Conservation (phyloP, 2,329 filamentous ascomycete genomes). For the Fusarium protoensiforme region DNA sequence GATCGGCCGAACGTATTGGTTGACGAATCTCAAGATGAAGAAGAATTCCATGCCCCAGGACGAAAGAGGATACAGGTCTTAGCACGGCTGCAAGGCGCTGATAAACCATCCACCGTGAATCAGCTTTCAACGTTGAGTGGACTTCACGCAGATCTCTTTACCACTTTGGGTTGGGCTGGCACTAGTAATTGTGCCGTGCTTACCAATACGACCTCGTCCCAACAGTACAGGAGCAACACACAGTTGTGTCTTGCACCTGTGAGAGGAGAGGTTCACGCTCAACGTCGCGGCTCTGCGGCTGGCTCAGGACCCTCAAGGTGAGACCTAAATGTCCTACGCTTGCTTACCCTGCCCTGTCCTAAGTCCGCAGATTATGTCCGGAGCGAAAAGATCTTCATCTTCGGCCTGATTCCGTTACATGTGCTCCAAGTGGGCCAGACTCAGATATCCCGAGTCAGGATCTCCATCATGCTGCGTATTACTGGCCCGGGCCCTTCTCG, state of each 20-base stretch:
- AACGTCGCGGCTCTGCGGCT: not conserved
- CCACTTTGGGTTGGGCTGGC: not conserved
- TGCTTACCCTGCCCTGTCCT: not conserved
- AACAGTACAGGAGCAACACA: not conserved
- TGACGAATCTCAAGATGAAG: not conserved
- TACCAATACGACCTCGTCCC: not conserved
- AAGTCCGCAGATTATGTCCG: conserved; percentile 26
- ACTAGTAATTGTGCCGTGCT: conserved; percentile 1
- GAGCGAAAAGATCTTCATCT: not conserved
- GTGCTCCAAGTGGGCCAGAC: conserved; percentile 18
- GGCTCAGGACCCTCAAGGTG: not conserved
- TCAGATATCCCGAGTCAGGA: conserved; percentile 28
- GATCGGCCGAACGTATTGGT: not conserved
- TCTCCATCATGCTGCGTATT: conserved; percentile 2
- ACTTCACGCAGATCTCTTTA: not conserved
- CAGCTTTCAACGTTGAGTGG: not conserved
- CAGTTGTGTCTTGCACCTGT: not conserved
- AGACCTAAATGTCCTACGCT: not conserved
- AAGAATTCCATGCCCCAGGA: not conserved
- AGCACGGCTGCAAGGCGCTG: not conserved
- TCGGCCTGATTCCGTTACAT: conserved; percentile 19
- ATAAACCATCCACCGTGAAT: not conserved
- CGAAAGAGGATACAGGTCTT: not conserved
- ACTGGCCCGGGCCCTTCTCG: conserved; percentile 8
- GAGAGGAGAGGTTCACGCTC: not conserved